Conservation (phyloP, 2,329 filamentous ascomycete genomes). For the Amesomyces nigricolor region DNA sequence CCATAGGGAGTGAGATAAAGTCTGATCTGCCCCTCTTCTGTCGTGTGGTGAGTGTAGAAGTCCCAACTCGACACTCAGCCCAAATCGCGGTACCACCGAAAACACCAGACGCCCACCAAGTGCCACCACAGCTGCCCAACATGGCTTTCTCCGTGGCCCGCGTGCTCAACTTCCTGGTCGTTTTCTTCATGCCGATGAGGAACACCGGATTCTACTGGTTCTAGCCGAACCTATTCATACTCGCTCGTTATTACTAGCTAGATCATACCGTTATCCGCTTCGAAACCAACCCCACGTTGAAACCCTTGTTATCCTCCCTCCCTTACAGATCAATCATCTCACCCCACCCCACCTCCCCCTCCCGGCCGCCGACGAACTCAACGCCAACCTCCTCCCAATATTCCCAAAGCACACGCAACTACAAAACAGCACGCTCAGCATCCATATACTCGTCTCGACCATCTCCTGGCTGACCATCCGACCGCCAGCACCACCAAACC, state of each 20-base stretch:
- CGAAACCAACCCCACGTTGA: background rate
- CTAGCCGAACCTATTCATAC: background rate
- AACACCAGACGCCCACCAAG: too few relatives aligned
- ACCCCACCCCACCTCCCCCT: constrained; percentile 44
- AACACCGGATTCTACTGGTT: constrained; percentile 4
- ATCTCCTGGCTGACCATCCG: constrained; percentile 51
- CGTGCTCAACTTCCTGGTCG: constrained; percentile 5
- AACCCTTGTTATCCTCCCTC: background rate
- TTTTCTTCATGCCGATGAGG: constrained; percentile 21
- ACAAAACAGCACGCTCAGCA: constrained; percentile 89
- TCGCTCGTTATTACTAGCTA: background rate
- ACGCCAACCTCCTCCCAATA: constrained; percentile 75
- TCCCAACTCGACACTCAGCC: too few relatives aligned
- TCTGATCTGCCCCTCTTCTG: too few relatives aligned
- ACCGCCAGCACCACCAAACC: background rate
- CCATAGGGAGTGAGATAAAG: too few relatives aligned
- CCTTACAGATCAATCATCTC: constrained; percentile 22
- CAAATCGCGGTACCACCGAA: too few relatives aligned
- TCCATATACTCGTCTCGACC: constrained; percentile 75
- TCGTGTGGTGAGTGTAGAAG: too few relatives aligned
- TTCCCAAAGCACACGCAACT: constrained; percentile 95
- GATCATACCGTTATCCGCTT: background rate
- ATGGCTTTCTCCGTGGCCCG: constrained; percentile 5
- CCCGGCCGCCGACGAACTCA: constrained; percentile 39
- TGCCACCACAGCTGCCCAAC: background rate